Conservation (phyloP, 495 filamentous ascomycete species). For the Echria macrotheca region DNA sequence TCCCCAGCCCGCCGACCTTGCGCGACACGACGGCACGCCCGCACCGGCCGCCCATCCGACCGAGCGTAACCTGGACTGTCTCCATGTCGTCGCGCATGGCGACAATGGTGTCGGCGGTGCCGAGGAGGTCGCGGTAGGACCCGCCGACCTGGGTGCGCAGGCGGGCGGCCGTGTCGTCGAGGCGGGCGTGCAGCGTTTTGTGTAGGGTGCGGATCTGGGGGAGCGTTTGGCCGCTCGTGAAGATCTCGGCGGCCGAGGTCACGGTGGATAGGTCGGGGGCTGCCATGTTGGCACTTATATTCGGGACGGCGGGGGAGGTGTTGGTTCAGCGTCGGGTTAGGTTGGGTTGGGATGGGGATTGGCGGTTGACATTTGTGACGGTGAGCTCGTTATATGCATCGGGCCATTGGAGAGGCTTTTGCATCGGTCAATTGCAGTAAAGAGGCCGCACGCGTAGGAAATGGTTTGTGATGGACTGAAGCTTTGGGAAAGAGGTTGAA, state of each 20-base stretch:
- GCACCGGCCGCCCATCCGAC: conserved; percentile 69
- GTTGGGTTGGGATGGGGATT: no score
- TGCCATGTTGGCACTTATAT: conserved; percentile 22
- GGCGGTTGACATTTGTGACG: no score
- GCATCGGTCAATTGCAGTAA: no score
- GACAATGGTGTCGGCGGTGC: conserved; percentile 88
- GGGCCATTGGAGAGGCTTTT: no score
- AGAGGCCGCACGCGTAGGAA: no score
- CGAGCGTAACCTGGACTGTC: conserved; percentile 62
- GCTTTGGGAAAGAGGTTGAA: no score
- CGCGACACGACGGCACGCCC: conserved; percentile 65
- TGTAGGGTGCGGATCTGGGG: conserved; percentile 60
- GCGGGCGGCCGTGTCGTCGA: conserved; percentile 79
- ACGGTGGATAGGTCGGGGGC: conserved; percentile 39
- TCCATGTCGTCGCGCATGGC: conserved; percentile 78
- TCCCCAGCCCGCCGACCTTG: conserved; percentile 57
- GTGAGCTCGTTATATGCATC: no score
- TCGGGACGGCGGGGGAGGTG: background rate
- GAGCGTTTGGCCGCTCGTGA: conserved; percentile 52
- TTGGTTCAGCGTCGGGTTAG: background rate
- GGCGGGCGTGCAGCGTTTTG: conserved; percentile 45
- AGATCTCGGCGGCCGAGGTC: conserved; percentile 68
- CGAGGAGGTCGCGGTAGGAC: conserved; percentile 86
- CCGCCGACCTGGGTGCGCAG: conserved; percentile 89
- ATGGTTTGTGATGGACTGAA: no score